These are phyloP conservation scores for Herpetomonas muscarum DNA, from an alignment of 208 protist genomes.

Conservation along the genomic window DNA sequence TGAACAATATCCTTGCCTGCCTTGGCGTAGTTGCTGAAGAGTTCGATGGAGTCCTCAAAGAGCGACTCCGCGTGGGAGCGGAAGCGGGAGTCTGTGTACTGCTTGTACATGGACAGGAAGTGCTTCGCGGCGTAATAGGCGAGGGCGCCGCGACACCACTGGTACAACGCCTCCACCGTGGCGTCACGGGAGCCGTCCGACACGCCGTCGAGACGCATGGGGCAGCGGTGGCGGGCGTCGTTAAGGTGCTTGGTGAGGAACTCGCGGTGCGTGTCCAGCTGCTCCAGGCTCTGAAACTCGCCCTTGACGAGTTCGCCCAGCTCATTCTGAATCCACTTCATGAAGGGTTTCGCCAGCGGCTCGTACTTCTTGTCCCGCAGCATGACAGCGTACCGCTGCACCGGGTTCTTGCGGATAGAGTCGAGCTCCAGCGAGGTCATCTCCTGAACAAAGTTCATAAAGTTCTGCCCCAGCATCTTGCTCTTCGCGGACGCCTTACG, in stretches of 20 bases:
- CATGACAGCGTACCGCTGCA: constrained; percentile 79
- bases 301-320: constrained; percentile 65
- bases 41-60: constrained; percentile 84
- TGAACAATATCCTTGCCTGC: constrained; percentile 71
- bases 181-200: constrained; percentile 56
- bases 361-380: constrained; percentile 77
- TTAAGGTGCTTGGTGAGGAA: constrained; percentile 69
- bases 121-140: constrained; percentile 73
- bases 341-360: constrained; percentile 68
- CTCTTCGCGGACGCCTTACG: constrained; percentile 74
- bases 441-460: constrained; percentile 89
- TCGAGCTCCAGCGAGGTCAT: constrained; percentile 87
- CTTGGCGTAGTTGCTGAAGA: constrained; percentile 79
- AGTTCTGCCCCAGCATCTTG: constrained; percentile 77
- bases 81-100: constrained; percentile 73
- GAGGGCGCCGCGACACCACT: constrained; percentile 83
- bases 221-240: constrained; percentile 53
- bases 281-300: constrained; percentile 66
- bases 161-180: constrained; percentile 73
- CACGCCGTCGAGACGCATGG: constrained; percentile 62
- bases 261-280: constrained; percentile 74
- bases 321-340: constrained; percentile 82
- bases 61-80: constrained; percentile 69
- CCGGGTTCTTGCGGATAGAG: constrained; percentile 82
- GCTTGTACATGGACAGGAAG: constrained; percentile 60